Evolutionary conservation across 345 rosid species (phyloP).

Genomic region (Heritiera littoralis): DNA sequence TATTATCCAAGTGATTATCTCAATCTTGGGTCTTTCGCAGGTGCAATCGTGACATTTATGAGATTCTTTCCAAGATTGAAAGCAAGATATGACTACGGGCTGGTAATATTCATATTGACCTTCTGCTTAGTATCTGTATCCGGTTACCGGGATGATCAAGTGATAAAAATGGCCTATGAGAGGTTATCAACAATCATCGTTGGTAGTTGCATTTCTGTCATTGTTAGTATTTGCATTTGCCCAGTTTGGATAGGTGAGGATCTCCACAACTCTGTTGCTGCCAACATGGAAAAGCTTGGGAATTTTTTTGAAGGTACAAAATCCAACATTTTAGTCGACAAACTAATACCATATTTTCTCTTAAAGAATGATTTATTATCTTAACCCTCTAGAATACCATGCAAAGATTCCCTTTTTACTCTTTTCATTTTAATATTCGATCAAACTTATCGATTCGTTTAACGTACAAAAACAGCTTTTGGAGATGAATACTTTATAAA

Average conservation of each 20-base stretch:
- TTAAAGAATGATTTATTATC: too few species aligned
- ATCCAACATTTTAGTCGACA: too few species aligned
- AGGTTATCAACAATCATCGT: slow-evolving; percentile 35
- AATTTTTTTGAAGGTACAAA: slow-evolving; percentile 31
- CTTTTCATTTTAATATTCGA: too few species aligned
- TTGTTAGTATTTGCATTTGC: slow-evolving; percentile 12
- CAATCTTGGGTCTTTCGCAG: slow-evolving; percentile 22
- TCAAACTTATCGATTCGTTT: too few species aligned
- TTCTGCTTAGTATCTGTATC: slow-evolving; percentile 39
- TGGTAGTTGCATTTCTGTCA: slow-evolving; percentile 25
- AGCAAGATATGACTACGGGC: slow-evolving; percentile 50
- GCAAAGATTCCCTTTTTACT: too few species aligned
- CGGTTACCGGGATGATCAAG: slow-evolving; percentile 26
- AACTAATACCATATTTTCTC: too few species aligned
- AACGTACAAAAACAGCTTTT: slow-evolving; percentile 20
- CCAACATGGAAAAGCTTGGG: slow-evolving; percentile 31
- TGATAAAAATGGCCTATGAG: slow-evolving; percentile 21
- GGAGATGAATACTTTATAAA: slow-evolving; percentile 26
- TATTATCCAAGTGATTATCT: not conserved
- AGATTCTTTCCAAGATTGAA: slow-evolving; percentile 36
- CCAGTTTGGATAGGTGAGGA: slow-evolving; percentile 36
- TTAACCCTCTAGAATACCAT: too few species aligned
- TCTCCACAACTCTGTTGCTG: slow-evolving; percentile 26
- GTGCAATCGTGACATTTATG: slow-evolving; percentile 29
- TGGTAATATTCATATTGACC: slow-evolving; percentile 45